Conservation (phyloP, 805 yeast species). For the Zygotorulaspora chibaensis region DNA sequence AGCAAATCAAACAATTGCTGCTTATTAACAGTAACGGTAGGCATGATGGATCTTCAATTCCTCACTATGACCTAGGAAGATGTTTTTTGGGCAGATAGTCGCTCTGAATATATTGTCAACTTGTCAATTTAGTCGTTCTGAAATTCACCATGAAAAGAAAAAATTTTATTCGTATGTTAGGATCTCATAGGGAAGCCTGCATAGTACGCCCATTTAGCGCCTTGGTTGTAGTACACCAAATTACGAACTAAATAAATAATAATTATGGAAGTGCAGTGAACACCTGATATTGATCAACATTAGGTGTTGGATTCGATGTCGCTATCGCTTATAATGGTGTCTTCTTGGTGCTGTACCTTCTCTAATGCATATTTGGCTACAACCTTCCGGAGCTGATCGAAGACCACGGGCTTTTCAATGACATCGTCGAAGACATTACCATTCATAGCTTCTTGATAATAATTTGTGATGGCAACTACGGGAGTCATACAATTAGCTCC, state of each 20-base stretch:
- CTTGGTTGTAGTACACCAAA: too few species aligned
- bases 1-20: conserved; percentile 81
- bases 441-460: conserved; percentile 58
- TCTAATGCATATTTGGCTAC: conserved; percentile 31
- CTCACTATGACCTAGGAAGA: background rate
- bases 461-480: conserved; percentile 68
- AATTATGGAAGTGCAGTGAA: background rate
- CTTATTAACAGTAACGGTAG: conserved; percentile 94
- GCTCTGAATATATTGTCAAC: too few species aligned
- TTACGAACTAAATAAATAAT: too few species aligned
- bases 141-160: background rate
- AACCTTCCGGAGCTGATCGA: conserved; percentile 25
- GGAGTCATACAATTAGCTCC: conserved; percentile 77
- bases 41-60: conserved; percentile 53
- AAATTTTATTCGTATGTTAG: background rate
- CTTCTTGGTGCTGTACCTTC: conserved; percentile 32
- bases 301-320: conserved; percentile 14
- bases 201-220: background rate
- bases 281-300: background rate
- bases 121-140: background rate
- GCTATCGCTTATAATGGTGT: conserved; percentile 32
- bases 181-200: background rate
- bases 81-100: background rate
- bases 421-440: conserved; percentile 58
- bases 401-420: conserved; percentile 62